Base-by-base conservation (phyloP, 148 eudicot genomes). In the Vaccinium macrocarpon region DNA sequence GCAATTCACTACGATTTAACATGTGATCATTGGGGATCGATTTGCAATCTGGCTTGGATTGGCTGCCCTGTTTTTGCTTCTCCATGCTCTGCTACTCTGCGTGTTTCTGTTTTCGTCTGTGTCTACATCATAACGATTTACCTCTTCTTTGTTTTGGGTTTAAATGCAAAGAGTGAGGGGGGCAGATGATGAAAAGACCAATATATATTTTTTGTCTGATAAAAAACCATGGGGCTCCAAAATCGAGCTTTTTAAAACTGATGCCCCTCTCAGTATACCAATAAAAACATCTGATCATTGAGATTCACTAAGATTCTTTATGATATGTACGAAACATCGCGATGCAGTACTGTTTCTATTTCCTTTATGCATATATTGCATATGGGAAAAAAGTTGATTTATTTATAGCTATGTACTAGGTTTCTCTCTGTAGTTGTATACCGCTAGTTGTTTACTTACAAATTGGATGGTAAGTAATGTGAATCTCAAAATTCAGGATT, bases 191-290 rank as follows among this genome's bases (percentile, higher is more conserved):
- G 74, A 70, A 70, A 70, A 70, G 42, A 29, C 1, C 14, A 9
- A 19, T 9, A 29, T 29, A 29, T 9, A 25, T 29, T 70, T 29
- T 70, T 70, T 46, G 74, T 46, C 74, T 70, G 74, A 70, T 70
- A 14, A 25, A 25, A 29, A 70, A 27, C 74, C 74, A 27, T 70
- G 74, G 29, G 46, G 74, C 74, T 70, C 74, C 74, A 70, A 70
- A 70, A 70, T 70, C 46, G 74, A 70, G 74, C 74, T 70, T 70
- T 70, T 70, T 70, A 70, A 70, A 70, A 70, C 42, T 70, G 74
- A 70, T 70, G 74, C 74, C 74, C 74, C 74, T 14, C 29, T 42
- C 46, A 0, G 46, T 42, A 0, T 42, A 42, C 5, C 46, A 42
- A 42, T 42, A 42, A 42, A 42, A 42, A 42, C 46, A 42, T 42